These are phyloP conservation scores for Sarcodon sp. DNA, from an alignment of 768 basidiomycete species.

Conservation along the genomic window DNA sequence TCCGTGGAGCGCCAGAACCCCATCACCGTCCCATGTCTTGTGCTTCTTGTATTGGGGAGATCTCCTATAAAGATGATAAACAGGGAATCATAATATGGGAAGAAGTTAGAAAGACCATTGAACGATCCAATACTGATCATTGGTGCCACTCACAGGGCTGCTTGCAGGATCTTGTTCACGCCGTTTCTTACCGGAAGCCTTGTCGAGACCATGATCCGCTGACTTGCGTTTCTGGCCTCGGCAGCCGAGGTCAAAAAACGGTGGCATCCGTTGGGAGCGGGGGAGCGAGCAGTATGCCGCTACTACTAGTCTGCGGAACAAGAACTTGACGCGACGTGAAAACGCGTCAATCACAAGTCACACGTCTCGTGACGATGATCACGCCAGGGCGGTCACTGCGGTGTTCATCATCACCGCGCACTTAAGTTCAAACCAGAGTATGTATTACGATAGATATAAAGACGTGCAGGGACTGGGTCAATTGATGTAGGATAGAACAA, in stretches of 20 bases:
- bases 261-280: too few species aligned
- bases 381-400: too few species aligned
- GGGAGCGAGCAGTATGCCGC: too few species aligned
- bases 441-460: too few species aligned
- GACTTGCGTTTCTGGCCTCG: slow-evolving; percentile 11
- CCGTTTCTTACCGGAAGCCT: slow-evolving; percentile 10
- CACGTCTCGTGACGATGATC: too few species aligned
- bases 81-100: neutral
- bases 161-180: slow-evolving; percentile 4
- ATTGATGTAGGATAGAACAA: too few species aligned
- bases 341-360: too few species aligned
- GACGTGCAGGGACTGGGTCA: too few species aligned
- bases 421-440: too few species aligned
- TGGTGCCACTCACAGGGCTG: slow-evolving; percentile 1
- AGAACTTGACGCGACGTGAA: too few species aligned
- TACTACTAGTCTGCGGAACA: too few species aligned
- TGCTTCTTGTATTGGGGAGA: slow-evolving; percentile 68
- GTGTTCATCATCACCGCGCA: too few species aligned
- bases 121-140: slow-evolving; percentile 51
- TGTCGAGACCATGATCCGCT: slow-evolving; percentile 7
- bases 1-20: slow-evolving; percentile 40
- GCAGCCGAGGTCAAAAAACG: neutral
- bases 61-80: slow-evolving; percentile 29
- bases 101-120: slow-evolving; percentile 39
- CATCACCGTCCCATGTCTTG: slow-evolving; percentile 86